Evolutionary conservation across 306 rosid species (phyloP).

Genomic region (Lupinus albus): DNA sequence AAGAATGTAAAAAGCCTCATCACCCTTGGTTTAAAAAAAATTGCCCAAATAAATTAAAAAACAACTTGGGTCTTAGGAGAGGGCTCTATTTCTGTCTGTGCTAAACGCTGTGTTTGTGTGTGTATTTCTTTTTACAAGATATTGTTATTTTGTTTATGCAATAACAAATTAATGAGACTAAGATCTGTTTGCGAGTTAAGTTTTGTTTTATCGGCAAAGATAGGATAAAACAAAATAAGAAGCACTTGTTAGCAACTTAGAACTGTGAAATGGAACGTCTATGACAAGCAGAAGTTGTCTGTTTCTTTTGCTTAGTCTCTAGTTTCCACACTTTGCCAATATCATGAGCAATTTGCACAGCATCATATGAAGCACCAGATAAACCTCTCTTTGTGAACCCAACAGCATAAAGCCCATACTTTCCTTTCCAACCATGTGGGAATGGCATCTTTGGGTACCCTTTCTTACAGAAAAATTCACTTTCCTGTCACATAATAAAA

Average conservation of each 20-base stretch:
- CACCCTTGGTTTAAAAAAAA: conserved; percentile 67
- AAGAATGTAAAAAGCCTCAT: conserved; percentile 64
- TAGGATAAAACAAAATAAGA: conserved; percentile 22
- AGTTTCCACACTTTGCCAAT: conserved; percentile 74
- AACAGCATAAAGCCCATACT: conserved; percentile 79
- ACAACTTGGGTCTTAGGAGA: conserved; percentile 66
- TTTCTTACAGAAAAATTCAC: conserved; percentile 75
- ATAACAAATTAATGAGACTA: conserved; percentile 40
- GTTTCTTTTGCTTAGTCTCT: conserved; percentile 70
- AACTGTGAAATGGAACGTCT: conserved; percentile 93
- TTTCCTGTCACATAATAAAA: conserved; percentile 57
- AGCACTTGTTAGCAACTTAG: conserved; percentile 39
- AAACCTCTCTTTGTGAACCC: conserved; percentile 97
- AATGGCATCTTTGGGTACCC: conserved; percentile 81
- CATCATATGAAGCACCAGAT: conserved; percentile 85
- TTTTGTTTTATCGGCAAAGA: too few species aligned
- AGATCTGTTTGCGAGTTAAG: too few species aligned
- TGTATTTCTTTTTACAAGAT: conserved; percentile 45
- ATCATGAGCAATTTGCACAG: conserved; percentile 75
- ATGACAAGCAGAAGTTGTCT: conserved; percentile 65
- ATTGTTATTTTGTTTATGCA: conserved; percentile 30
- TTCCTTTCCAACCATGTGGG: conserved; percentile 93
- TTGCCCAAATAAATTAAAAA: conserved; percentile 54
- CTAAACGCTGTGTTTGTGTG: conserved; percentile 24
- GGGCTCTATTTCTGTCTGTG: conserved; percentile 64